phyloP scores from a whole-genome alignment of 2,329 filamentous ascomycete species.

The Juglanconis oblonga region DNA sequence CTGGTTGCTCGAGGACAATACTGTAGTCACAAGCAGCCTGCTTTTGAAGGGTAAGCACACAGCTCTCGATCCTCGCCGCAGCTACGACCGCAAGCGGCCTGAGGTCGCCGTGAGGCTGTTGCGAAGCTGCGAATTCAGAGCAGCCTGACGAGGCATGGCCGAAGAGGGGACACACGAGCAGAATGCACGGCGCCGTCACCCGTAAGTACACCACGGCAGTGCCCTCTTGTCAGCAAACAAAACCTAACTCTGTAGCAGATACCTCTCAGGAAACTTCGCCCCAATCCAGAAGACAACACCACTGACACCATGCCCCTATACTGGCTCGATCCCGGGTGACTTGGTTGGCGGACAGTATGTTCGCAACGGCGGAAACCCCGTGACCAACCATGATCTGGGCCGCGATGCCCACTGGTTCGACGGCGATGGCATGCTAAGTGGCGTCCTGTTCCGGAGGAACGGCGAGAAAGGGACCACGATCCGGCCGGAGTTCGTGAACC shows the following conservation, averaged over 20 bases:
- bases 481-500: slow-evolving; percentile 64
- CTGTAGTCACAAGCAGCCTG: too few species aligned
- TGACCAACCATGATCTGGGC: slow-evolving; percentile 57
- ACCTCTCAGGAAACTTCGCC: slow-evolving; percentile 67
- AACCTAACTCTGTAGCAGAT: slow-evolving; percentile 34
- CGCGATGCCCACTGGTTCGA: slow-evolving; percentile 73
- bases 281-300: slow-evolving; percentile 55
- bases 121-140: too few species aligned
- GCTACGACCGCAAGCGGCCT: background rate
- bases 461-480: slow-evolving; percentile 38
- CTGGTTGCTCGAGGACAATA: too few species aligned
- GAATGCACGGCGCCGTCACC: background rate
- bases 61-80: too few species aligned
- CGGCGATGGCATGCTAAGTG: slow-evolving; percentile 71
- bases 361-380: slow-evolving; percentile 68
- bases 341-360: slow-evolving; percentile 69
- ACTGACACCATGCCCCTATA: slow-evolving; percentile 55
- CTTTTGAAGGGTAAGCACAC: too few species aligned
- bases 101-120: background rate
- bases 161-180: background rate
- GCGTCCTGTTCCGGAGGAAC: slow-evolving; percentile 55
- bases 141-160: background rate
- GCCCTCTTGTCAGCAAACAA: background rate
- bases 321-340: slow-evolving; percentile 60
- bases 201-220: background rate